These are phyloP conservation scores for Sordariomycetes sp. DNA, from an alignment of 2,329 filamentous ascomycete species.

Conservation along the genomic window DNA sequence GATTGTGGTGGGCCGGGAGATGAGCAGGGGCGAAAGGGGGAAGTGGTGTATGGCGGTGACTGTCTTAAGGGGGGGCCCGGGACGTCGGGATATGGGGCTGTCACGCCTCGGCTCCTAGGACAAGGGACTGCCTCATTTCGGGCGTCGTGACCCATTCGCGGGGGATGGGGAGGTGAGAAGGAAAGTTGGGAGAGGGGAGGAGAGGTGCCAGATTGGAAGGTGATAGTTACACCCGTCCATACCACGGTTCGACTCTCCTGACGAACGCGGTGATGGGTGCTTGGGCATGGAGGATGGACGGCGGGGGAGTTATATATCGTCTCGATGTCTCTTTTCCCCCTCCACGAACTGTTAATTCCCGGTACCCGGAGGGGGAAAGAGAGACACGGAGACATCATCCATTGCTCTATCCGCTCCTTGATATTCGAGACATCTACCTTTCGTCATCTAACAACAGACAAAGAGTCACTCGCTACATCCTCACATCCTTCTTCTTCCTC, in stretches of 20 bases:
- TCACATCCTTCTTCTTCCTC: neutral
- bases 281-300: neutral
- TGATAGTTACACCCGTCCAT: slow-evolving; percentile 5
- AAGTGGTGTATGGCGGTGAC: neutral
- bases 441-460: neutral
- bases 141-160: neutral
- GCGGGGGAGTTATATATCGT: neutral
- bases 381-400: neutral
- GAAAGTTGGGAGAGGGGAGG: neutral
- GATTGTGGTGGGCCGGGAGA: neutral
- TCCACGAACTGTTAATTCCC: neutral
- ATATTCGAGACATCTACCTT: neutral
- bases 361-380: neutral
- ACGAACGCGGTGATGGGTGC: neutral
- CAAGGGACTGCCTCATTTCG: neutral
- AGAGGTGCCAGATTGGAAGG: neutral
- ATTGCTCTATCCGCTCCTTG: neutral
- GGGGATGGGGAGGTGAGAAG: neutral
- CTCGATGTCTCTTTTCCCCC: neutral
- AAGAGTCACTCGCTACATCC: neutral
- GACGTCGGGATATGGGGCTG: neutral
- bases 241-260: neutral
- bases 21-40: neutral
- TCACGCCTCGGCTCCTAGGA: slow-evolving; percentile 1
- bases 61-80: neutral